These are phyloP conservation scores for Aspergillus sclerotioniger DNA, from an alignment of 495 filamentous ascomycete genomes.

Conservation along the genomic window DNA sequence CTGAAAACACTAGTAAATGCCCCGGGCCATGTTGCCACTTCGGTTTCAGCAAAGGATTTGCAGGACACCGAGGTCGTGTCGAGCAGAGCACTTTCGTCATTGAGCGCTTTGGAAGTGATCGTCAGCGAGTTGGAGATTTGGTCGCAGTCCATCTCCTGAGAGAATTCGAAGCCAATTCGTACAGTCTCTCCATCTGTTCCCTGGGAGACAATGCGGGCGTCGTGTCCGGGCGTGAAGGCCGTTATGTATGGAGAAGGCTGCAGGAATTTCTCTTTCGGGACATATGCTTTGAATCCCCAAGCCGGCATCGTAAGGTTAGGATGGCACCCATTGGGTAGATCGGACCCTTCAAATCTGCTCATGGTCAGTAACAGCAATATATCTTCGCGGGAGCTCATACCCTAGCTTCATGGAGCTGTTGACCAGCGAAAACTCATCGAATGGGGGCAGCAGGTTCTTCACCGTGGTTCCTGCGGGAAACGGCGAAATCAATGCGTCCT, in stretches of 20 bases:
- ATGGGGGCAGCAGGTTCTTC: conserved; percentile 62
- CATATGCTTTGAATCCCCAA: not conserved
- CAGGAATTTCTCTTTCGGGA: conserved; percentile 5
- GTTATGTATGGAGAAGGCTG: conserved; percentile 6
- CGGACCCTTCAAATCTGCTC: conserved; percentile 1
- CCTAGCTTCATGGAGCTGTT: conserved; percentile 33
- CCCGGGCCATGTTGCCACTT: conserved; percentile 25
- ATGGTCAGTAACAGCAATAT: conserved; percentile 39
- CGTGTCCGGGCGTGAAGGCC: conserved; percentile 59
- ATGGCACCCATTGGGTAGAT: not conserved
- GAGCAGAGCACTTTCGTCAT: conserved; percentile 25
- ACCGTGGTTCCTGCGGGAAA: conserved; percentile 55
- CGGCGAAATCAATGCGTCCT: conserved; percentile 52
- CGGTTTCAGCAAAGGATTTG: conserved; percentile 27
- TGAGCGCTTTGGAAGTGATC: conserved; percentile 29
- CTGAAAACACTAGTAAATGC: conserved; percentile 4
- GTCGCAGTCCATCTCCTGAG: conserved; percentile 59
- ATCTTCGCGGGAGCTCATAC: not conserved
- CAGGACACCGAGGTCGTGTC: conserved; percentile 42
- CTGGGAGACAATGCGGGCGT: conserved; percentile 52
- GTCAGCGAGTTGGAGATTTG: conserved; percentile 52
- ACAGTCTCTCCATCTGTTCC: conserved; percentile 37
- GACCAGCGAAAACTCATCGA: conserved; percentile 50
- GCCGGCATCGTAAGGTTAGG: not conserved
- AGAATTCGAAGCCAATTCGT: conserved; percentile 55